Evolutionary conservation across 1,284 basidiomycete species (phyloP).

Genomic region (Trametes polyzona): DNA sequence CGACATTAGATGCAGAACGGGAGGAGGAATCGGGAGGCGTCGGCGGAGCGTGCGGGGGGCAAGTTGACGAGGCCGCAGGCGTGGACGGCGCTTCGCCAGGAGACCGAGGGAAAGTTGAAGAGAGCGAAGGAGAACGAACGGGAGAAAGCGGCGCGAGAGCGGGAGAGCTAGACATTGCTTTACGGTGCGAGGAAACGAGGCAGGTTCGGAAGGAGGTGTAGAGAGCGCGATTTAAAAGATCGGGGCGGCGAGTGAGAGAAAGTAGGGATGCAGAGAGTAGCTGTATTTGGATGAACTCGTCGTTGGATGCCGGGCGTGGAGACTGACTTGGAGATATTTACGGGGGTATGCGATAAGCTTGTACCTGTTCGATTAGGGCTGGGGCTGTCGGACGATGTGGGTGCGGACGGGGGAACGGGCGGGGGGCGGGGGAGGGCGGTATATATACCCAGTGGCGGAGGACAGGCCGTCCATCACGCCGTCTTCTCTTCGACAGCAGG

Average conservation of each 20-base stretch:
- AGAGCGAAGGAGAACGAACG: slow-evolving; percentile 19
- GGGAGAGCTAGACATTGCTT: slow-evolving; percentile 24
- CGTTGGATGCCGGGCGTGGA: not conserved
- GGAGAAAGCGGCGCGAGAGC: slow-evolving; percentile 20
- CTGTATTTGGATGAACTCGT: slow-evolving; percentile 19
- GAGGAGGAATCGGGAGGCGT: slow-evolving; percentile 25
- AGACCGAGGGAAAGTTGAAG: slow-evolving; percentile 19
- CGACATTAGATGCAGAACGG: slow-evolving; percentile 1
- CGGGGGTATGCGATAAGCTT: slow-evolving; percentile 14
- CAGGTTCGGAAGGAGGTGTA: not conserved
- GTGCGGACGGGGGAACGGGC: slow-evolving; percentile 18
- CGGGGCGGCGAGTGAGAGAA: slow-evolving; percentile 8
- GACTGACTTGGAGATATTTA: slow-evolving; percentile 14
- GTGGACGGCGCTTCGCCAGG: slow-evolving; percentile 22
- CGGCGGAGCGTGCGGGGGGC: slow-evolving; percentile 17
- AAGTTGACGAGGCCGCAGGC: slow-evolving; percentile 6
- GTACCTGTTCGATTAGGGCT: slow-evolving; percentile 15
- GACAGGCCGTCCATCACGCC: slow-evolving; percentile 25
- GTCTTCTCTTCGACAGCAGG: slow-evolving; percentile 28
- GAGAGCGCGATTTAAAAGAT: not conserved
- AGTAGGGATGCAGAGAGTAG: slow-evolving; percentile 29
- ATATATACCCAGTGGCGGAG: slow-evolving; percentile 23
- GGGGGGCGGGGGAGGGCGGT: slow-evolving; percentile 22
- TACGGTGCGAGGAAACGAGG: not conserved
- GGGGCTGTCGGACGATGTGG: slow-evolving; percentile 13